A percentile compares a stretch with the other conserved stretches of the same genome.
These are phyloP conservation scores for Gloeophyllum trabeum DNA, from an alignment of 768 basidiomycete genomes.

Conservation along the genomic window DNA sequence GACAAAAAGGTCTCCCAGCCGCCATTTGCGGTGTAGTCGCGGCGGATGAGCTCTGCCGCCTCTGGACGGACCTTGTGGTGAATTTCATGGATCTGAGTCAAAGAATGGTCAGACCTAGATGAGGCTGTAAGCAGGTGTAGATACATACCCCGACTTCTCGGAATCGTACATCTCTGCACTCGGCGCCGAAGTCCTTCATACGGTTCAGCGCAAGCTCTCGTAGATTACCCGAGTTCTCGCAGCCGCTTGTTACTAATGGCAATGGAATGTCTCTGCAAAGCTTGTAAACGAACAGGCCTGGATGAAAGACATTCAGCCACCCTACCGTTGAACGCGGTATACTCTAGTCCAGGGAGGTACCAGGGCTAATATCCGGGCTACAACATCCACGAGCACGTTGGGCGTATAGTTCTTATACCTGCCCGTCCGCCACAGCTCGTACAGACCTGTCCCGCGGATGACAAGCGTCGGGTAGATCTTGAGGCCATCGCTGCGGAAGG, in stretches of 20 bases:
- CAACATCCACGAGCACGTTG: constrained; percentile 96
- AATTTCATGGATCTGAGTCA: constrained; percentile 84
- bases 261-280: constrained; percentile 82
- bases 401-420: constrained; percentile 98
- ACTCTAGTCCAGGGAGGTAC: constrained; percentile 99
- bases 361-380: constrained; percentile 89
- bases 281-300: background rate
- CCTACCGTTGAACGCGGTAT: constrained; percentile 91
- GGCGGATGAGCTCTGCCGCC: constrained; percentile 86
- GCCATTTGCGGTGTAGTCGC: constrained; percentile 95
- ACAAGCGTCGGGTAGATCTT: constrained; percentile 99
- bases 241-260: constrained; percentile 92
- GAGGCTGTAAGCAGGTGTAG: constrained; percentile 1
- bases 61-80: constrained; percentile 96
- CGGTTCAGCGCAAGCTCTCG: constrained; percentile 92
- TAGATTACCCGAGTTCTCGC: constrained; percentile 95
- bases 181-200: constrained; percentile 98
- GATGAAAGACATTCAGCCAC: constrained; percentile 7
- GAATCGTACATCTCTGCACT: constrained; percentile 94
- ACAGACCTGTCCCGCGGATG: constrained; percentile 92
- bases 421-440: constrained; percentile 95
- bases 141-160: constrained; percentile 89
- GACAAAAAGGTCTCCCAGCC: constrained; percentile 99
- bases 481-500: constrained; percentile 91
- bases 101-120: constrained; percentile 3